Percentiles rank a stretch among this genome's conserved stretches.
phyloP scores from a whole-genome alignment of 768 basidiomycete species.

The Dentipellis sp. region DNA sequence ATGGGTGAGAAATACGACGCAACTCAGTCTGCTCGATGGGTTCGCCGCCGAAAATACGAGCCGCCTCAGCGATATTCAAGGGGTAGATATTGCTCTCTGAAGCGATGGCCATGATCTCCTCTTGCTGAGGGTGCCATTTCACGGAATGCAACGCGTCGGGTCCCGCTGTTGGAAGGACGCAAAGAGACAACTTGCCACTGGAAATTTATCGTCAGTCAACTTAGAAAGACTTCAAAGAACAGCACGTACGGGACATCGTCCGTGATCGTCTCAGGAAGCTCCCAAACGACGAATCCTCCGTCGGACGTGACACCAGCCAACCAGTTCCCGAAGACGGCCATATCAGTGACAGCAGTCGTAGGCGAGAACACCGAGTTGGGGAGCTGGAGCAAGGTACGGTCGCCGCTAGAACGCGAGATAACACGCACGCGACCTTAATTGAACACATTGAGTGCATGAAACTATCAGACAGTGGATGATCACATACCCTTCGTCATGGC shows the following conservation, averaged over 20 bases:
- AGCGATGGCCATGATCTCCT: conserved; percentile 75
- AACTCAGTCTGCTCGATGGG: conserved; percentile 63
- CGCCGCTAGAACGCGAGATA: conserved; percentile 81
- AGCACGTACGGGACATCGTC: conserved; percentile 76
- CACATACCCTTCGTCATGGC: conserved; percentile 74
- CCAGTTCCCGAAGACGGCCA: conserved; percentile 78
- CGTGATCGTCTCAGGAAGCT: conserved; percentile 71
- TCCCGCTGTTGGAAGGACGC: conserved; percentile 53
- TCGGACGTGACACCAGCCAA: conserved; percentile 83
- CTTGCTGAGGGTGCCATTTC: conserved; percentile 83
- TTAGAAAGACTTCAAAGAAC: not conserved
- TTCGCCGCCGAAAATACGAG: conserved; percentile 51
- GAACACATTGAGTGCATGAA: not conserved
- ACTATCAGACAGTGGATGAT: not conserved
- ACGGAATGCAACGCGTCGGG: conserved; percentile 65
- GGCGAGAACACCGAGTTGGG: conserved; percentile 44
- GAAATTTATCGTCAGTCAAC: conserved; percentile 5
- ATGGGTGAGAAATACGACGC: conserved; percentile 56
- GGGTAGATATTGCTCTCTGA: conserved; percentile 69
- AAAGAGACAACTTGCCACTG: conserved; percentile 62
- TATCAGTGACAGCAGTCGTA: conserved; percentile 64
- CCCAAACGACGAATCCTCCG: conserved; percentile 86
- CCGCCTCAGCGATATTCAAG: conserved; percentile 59
- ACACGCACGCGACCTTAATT: conserved; percentile 69
- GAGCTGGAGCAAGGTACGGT: conserved; percentile 77